Evolutionary conservation across 1,139 yeast genomes (phyloP).

Genomic region (Magnusiomyces magnusii): DNA sequence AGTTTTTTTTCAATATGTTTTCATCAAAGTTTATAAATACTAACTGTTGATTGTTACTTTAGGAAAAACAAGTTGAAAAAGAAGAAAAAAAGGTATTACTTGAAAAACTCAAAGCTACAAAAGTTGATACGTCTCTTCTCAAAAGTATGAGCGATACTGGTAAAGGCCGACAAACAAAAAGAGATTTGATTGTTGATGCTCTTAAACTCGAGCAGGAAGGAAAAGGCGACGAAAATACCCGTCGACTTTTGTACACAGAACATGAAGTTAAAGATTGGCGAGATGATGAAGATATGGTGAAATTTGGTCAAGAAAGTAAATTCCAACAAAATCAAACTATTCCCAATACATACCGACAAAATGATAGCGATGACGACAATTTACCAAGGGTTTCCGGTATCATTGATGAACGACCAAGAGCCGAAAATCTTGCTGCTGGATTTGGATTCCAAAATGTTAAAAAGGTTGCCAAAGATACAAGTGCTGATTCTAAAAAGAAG

Average conservation of each 20-base stretch:
- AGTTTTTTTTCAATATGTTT: conserved; percentile 16
- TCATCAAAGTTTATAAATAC: not conserved
- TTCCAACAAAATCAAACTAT: conserved; percentile 14
- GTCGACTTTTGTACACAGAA: conserved; percentile 61
- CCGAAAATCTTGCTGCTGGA: conserved; percentile 59
- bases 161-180: conserved; percentile 62
- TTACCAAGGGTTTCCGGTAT: conserved; percentile 42
- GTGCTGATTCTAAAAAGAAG: conserved; percentile 24
- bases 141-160: conserved; percentile 74
- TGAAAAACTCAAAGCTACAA: conserved; percentile 58
- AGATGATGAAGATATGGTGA: conserved; percentile 31
- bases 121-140: conserved; percentile 58
- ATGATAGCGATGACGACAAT: conserved; percentile 13
- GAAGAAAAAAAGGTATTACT: conserved; percentile 79
- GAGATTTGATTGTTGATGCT: conserved; percentile 69
- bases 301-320: not conserved
- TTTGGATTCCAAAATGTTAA: conserved; percentile 61
- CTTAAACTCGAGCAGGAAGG: conserved; percentile 67
- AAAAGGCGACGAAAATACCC: conserved; percentile 55
- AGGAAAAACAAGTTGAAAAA: conserved; percentile 78
- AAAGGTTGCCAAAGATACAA: conserved; percentile 40
- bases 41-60: conserved; percentile 29
- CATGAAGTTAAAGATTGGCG: conserved; percentile 60
- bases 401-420: conserved; percentile 63
- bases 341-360: conserved; percentile 15